These are phyloP conservation scores for Leccinum griseonigrum DNA, from an alignment of 1,284 basidiomycete species.

Conservation along the genomic window DNA sequence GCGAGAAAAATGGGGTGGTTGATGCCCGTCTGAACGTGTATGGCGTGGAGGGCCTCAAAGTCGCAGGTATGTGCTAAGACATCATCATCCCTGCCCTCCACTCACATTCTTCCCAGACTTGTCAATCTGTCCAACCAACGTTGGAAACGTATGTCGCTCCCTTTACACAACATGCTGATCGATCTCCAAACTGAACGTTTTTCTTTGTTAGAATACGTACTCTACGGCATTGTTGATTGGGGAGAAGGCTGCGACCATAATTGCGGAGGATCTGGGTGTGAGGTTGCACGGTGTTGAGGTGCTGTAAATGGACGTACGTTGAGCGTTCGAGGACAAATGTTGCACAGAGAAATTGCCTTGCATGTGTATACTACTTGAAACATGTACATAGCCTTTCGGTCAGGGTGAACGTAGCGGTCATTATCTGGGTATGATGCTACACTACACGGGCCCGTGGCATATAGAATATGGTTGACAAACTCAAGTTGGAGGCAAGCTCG, in stretches of 20 bases:
- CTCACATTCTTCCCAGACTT: conserved; percentile 22
- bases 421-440: conserved; percentile 16
- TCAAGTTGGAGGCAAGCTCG: background rate
- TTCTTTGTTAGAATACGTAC: conserved; percentile 26
- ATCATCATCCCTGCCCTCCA: background rate
- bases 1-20: conserved; percentile 27
- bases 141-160: conserved; percentile 26
- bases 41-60: conserved; percentile 28
- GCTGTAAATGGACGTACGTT: background rate
- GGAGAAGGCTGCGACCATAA: conserved; percentile 32
- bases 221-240: conserved; percentile 31
- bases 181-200: background rate
- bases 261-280: conserved; percentile 26
- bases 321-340: background rate
- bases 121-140: conserved; percentile 32
- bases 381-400: conserved; percentile 30
- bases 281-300: background rate
- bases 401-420: conserved; percentile 29
- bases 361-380: no score
- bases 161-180: background rate
- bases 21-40: conserved; percentile 31
- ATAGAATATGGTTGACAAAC: conserved; percentile 11
- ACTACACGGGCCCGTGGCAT: background rate
- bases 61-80: conserved; percentile 20
- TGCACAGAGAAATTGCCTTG: no score